A percentile compares a stretch with the other conserved stretches of the same genome.
phyloP scores from a whole-genome alignment of 352 stramenopile genomes.

The Phytopythium chamaehyphon region DNA sequence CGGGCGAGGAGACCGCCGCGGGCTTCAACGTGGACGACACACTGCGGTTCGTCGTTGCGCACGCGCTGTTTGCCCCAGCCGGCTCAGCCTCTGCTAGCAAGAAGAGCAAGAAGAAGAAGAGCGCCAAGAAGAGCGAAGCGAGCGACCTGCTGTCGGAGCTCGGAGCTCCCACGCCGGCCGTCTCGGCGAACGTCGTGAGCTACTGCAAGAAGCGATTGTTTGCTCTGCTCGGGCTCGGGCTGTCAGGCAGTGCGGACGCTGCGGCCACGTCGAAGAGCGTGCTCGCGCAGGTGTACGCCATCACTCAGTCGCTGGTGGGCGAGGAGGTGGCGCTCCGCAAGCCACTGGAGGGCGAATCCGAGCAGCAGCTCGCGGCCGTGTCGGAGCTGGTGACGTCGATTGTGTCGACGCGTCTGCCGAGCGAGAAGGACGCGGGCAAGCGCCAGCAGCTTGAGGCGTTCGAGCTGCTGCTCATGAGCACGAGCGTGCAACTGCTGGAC shows the following conservation, averaged over 20 bases:
- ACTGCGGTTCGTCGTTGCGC: constrained; percentile 63
- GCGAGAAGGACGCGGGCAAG: constrained; percentile 21
- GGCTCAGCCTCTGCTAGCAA: constrained; percentile 32
- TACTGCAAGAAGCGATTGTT: constrained; percentile 65
- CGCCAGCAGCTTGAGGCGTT: constrained; percentile 61
- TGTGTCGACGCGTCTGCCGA: constrained; percentile 13
- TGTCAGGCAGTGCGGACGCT: constrained; percentile 29
- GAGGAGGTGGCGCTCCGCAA: constrained; percentile 25
- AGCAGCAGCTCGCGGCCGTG: constrained; percentile 13
- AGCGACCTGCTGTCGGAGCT: constrained; percentile 14
- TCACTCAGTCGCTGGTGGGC: constrained; percentile 33
- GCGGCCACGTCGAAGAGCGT: constrained; percentile 26
- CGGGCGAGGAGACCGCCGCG: constrained; percentile 9
- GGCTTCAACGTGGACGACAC: constrained; percentile 19
- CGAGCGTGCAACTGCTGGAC: constrained; percentile 71
- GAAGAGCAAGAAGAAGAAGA: constrained; percentile 47
- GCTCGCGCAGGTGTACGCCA: constrained; percentile 40
- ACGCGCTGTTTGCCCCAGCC: constrained; percentile 56
- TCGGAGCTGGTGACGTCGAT: constrained; percentile 23
- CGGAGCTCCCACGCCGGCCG: constrained; percentile 24
- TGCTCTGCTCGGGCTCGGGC: constrained; percentile 51
- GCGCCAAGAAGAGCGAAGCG: constrained; percentile 23
- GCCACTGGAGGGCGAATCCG: constrained; percentile 31
- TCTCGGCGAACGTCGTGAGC: constrained; percentile 41
- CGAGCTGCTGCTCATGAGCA: constrained; percentile 69